Conservation (phyloP, 2,329 filamentous ascomycete genomes). For the Hyphodiscus sp. region DNA sequence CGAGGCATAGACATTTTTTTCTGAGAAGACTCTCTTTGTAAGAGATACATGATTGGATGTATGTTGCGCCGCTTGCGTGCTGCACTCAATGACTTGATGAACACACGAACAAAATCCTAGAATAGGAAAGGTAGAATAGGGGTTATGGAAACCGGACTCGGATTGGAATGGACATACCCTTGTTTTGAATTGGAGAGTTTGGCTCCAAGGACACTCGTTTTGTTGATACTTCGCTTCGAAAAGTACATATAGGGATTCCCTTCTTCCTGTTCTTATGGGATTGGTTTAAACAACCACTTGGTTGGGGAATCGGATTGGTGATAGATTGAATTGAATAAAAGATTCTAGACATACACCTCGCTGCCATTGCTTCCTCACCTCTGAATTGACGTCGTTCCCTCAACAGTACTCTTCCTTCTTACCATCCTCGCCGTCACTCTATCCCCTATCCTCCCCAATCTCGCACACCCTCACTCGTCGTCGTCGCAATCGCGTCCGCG, state of each 20-base stretch:
- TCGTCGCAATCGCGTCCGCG: background rate
- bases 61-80: conserved; percentile 16
- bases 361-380: background rate
- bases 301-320: background rate
- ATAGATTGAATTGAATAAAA: background rate
- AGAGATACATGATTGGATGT: background rate
- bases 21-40: background rate
- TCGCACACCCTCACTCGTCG: background rate
- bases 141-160: background rate
- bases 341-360: background rate
- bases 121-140: background rate
- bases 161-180: background rate
- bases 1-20: background rate
- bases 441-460: background rate
- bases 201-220: conserved; percentile 13
- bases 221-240: conserved; percentile 6
- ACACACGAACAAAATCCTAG: background rate
- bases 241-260: conserved; percentile 6
- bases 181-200: conserved; percentile 3
- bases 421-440: background rate
- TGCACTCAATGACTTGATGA: conserved; percentile 13
- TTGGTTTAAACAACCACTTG: background rate
- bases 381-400: background rate
- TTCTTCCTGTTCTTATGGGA: background rate
- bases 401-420: background rate